These are phyloP conservation scores for Torrubiella hemipterigena DNA, from an alignment of 2,329 filamentous ascomycete species.

Conservation along the genomic window DNA sequence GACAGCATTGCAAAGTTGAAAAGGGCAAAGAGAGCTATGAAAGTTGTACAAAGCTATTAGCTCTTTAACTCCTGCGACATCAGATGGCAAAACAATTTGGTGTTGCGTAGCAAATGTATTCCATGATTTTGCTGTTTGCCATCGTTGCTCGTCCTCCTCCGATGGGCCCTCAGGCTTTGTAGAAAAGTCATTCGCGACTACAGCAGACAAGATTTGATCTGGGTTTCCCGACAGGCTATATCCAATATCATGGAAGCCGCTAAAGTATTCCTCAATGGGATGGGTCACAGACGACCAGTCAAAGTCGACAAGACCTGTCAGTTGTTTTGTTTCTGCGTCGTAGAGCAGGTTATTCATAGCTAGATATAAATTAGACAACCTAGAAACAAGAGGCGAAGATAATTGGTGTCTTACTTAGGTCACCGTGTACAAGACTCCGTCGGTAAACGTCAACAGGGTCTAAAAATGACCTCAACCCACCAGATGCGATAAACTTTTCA, in stretches of 20 bases:
- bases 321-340: constrained; percentile 9
- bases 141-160: no score
- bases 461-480: constrained; percentile 7
- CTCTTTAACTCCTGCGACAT: no score
- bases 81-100: no score
- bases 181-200: no score
- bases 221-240: no score
- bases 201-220: no score
- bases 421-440: constrained; percentile 12
- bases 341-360: constrained; percentile 15
- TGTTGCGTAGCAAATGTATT: no score
- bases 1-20: no score
- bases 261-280: constrained; percentile 13
- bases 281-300: constrained; percentile 13
- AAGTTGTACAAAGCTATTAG: no score
- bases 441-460: constrained; percentile 7
- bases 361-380: constrained; percentile 1
- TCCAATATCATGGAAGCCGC: constrained; percentile 9
- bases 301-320: constrained; percentile 16
- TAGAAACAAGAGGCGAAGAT: background rate
- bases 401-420: constrained; percentile 15
- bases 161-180: no score
- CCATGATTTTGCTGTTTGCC: no score
- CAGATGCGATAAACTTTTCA: constrained; percentile 7
- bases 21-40: no score